Conservation (phyloP, 2,329 filamentous ascomycete genomes). For the Nectriaceae sp. region DNA sequence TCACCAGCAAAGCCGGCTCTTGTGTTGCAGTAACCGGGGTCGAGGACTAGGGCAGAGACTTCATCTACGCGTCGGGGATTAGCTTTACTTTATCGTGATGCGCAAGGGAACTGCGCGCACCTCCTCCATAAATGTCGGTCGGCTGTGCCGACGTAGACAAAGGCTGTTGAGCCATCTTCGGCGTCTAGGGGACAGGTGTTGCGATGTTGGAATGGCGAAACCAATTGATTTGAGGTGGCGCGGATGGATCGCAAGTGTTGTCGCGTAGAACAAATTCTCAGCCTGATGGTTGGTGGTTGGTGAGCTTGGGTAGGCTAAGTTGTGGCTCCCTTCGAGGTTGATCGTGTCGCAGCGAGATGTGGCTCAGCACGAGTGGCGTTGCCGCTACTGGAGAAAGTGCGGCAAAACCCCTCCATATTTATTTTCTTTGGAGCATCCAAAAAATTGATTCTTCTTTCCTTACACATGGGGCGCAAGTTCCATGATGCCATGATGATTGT, state of each 20-base stretch:
- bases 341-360: not conserved
- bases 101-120: conserved; percentile 38
- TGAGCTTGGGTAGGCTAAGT: conserved; percentile 12
- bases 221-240: conserved; percentile 30
- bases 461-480: conserved; percentile 32
- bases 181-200: conserved; percentile 3
- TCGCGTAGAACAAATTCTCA: conserved; percentile 33
- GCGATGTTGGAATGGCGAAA: conserved; percentile 11
- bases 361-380: not conserved
- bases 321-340: not conserved
- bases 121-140: conserved; percentile 65
- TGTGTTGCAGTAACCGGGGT: conserved; percentile 87
- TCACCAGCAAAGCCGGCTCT: conserved; percentile 97
- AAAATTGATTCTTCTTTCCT: conserved; percentile 12
- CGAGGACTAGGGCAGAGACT: conserved; percentile 94
- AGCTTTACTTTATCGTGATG: conserved; percentile 16
- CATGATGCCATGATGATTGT: conserved; percentile 40
- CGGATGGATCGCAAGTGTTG: conserved; percentile 23
- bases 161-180: conserved; percentile 57
- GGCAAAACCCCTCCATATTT: conserved; percentile 18
- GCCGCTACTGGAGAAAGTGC: conserved; percentile 20
- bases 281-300: conserved; percentile 30
- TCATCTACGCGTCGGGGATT: conserved; percentile 66
- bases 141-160: conserved; percentile 58
- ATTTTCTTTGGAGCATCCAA: conserved; percentile 16